Evolutionary conservation across 306 rosid species (phyloP), one percentile per base, ranked within the genome.

Genomic region (Dalbergia cochinchinensis): DNA sequence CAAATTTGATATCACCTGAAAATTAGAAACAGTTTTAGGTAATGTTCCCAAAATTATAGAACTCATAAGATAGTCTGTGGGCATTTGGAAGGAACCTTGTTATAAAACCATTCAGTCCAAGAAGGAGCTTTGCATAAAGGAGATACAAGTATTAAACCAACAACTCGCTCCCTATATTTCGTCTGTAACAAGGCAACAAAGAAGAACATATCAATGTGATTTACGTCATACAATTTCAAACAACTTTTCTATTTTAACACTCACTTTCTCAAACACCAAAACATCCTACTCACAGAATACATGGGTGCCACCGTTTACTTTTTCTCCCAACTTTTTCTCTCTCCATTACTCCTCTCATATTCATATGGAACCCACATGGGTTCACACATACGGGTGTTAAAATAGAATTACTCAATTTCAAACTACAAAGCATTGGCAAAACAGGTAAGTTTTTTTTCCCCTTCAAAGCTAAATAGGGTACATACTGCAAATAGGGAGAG

Each of bases 81-180:
- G 37, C 26, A 59, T 84, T 14, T 59, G 73, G 60, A 51, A 86
- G 45, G 60, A 77, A 92, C 98, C 98, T 94, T 94, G 80, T 92
- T 94, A 77, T 81, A 94, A 77, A 94, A 81, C 98, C 98, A 94
- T 80, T 94, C 98, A 11, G 90, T 81, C 98, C 98, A 94, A 69
- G 97, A 92, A 50, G 98, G 96, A 1, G 94, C 88, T 83, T 87
- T 94, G 89, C 97, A 94, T 16, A 94, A 73, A 69, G 98, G 98
- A 86, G 98, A 94, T 69, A 94, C 94, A 39, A 94, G 96, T 74
- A 94, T 92, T 83, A 94, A 88, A 71, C 98, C 98, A 76, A 92
- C 87, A 79, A 92, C 98, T 22, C 96, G 97, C 69, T 94, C 94
- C 82, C 97, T 88, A 81, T 90, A 90, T 86, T 94, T 94, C 74